These are phyloP conservation scores for Thinopyrum elongatum DNA, from an alignment of 176 grass and related monocot species.

Conservation along the genomic window DNA sequence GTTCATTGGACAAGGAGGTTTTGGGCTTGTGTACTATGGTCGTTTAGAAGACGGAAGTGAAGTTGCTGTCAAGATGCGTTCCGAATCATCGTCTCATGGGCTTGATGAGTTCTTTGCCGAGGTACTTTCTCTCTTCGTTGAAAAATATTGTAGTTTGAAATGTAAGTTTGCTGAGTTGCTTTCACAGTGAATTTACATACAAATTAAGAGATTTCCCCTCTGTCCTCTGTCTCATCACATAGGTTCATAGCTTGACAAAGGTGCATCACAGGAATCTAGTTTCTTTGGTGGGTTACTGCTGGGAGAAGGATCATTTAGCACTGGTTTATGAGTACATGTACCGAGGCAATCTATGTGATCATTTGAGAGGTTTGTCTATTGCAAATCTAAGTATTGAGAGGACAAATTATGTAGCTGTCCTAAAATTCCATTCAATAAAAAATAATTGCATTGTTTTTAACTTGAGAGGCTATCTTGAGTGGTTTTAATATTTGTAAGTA, in stretches of 20 bases:
- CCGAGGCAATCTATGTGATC: neutral
- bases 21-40: slow-evolving; percentile 41
- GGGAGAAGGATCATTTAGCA: neutral
- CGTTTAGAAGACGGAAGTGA: slow-evolving; percentile 9
- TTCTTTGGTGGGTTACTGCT: neutral
- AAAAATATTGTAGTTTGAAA: neutral
- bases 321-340: neutral
- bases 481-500: neutral
- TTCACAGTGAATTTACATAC: neutral
- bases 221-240: neutral
- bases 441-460: neutral
- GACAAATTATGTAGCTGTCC: too few relatives aligned
- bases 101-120: slow-evolving; percentile 37
- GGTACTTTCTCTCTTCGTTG: slow-evolving; percentile 4
- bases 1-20: slow-evolving; percentile 38
- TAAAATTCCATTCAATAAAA: neutral
- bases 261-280: neutral
- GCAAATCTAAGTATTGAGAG: neutral
- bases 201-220: neutral
- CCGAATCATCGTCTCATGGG: slow-evolving; percentile 18
- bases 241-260: slow-evolving; percentile 9
- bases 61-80: slow-evolving; percentile 46
- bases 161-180: neutral
- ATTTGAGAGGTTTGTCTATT: neutral
- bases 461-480: neutral